Base-by-base conservation (phyloP, 116 monocot genomes). In the Trichopus zeylanicus region DNA sequence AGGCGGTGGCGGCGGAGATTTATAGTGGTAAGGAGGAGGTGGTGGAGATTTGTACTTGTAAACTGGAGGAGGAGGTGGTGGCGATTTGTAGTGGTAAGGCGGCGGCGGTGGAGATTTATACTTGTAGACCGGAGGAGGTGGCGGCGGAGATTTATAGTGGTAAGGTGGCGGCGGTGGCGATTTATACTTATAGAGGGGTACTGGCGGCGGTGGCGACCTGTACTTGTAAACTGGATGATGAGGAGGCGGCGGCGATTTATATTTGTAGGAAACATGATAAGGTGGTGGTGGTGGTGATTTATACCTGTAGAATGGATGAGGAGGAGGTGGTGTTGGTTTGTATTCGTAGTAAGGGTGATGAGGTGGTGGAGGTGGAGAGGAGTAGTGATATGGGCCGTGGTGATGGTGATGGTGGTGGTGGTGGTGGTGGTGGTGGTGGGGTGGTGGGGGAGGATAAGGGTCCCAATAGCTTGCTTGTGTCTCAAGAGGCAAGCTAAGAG, bases 401-500 rank as follows among this genome's bases (percentile, higher is more conserved):
- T 42, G 3, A n/a, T 13, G 13, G 7, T n/a, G n/a, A n/a, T n/a
- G 42, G 42, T 24, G 51, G 51, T 24, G 51, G 51, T 22, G 51
- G 51, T 2, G 19, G 15, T n/a, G n/a, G 42, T 42, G n/a, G 12
- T 42, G 42, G 8, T 42, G 3, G 42, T 13, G 13, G 7, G 42
- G 42, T 24, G 51, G 51, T 24, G 51, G 51, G 3, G 51, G 51
- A 1, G 19, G 15, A 20, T 3, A 51, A 24, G 4, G 5, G 22
- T 22, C 19, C 20, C 12, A 21, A 22, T 51, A 51, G 51, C 22
- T 20, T 51, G 51, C 51, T 23, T 24, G 51, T 4, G 51, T 10
- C 21, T 51, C 51, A 22, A 51, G 51, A 51, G 51, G 51, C 20
- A 51, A 23, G 51, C 24, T 51, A 51, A 51, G 51, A 51, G 51